Evolutionary conservation across 2,329 filamentous ascomycete genomes (phyloP).

Genomic region (Periconia sp.): DNA sequence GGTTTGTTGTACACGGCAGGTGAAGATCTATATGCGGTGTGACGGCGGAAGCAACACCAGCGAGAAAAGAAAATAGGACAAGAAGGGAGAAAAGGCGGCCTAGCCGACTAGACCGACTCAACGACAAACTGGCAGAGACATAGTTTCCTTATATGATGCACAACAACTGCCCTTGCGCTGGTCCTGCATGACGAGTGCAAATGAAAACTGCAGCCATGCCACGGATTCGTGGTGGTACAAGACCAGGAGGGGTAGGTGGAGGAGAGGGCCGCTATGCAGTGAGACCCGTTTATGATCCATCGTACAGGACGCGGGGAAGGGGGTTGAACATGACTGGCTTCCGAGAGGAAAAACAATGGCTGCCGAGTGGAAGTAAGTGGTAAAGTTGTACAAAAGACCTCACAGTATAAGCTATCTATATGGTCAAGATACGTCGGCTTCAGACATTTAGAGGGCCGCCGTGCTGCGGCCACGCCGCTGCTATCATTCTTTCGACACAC

Average conservation of each 20-base stretch:
- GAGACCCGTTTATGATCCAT: not conserved
- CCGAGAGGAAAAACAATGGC: not conserved
- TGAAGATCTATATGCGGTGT: not conserved
- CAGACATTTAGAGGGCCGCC: too few relatives aligned
- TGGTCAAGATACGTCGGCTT: too few relatives aligned
- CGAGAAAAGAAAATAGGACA: not conserved
- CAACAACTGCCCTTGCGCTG: constrained; percentile 23
- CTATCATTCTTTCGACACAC: too few relatives aligned
- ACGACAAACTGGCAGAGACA: constrained; percentile 1
- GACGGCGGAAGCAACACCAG: constrained; percentile 1
- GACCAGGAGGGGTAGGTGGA: constrained; percentile 9
- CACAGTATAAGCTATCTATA: too few relatives aligned
- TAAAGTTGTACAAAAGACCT: too few relatives aligned
- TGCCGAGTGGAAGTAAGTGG: not conserved
- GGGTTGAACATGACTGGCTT: not conserved
- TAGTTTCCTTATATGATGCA: constrained; percentile 13
- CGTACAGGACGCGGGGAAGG: constrained; percentile 3
- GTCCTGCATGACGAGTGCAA: constrained; percentile 23
- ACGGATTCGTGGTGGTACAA: constrained; percentile 7
- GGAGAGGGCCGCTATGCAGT: constrained; percentile 7
- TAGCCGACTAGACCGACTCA: not conserved
- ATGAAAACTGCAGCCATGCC: constrained; percentile 1
- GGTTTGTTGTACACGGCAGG: not conserved
- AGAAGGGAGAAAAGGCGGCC: constrained; percentile 8
- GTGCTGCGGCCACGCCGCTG: too few relatives aligned